Base-by-base conservation (phyloP, 2,329 filamentous ascomycete species). In the Colletotrichum endophyticum region DNA sequence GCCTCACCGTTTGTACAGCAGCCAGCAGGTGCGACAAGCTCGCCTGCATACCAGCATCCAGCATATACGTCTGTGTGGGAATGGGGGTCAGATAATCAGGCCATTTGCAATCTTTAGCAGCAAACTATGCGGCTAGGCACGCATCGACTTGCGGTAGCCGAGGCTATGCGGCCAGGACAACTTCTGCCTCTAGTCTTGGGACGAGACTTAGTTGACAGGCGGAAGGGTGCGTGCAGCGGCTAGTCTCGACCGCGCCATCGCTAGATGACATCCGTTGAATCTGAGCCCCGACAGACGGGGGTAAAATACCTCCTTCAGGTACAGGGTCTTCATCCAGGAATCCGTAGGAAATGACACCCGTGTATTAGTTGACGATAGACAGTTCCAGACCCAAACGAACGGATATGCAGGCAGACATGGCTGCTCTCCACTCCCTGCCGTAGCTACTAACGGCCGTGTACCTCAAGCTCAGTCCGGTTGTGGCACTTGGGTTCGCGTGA, bases 31-130 rank as follows among this genome's bases (percentile, higher is more conserved):
- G 34, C 30, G 25, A 66, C 49, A 56, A 61, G 36, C 68, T 53
- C 53, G 53, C 28, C n/a, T 44, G 30, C 72, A 57, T 62, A 34
- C 34, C 53, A 25, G 61, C n/a, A 36, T 15, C 28, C 30, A 59
- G 22, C n/a, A 22, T 53, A n/a, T 19, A 63, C 27, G 57, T 73
- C 57, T 67, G 70, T 76, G 39, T 61, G 69, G 32, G 49, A 62
- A n/a, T 9, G 63, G 63, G 56, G 39, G 39, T 59, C 70, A 56
- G 63, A 63, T 44, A 76, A 73, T 73, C 73, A 76, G 73, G 73
- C 63, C 63, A 72, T 76, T 61, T 53, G 22, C 22, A 36, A 56
- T n/a, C 56, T 32, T 22, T 72, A 57, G 56, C 28, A 56, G 53
- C 36, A 66, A n/a, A 44, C 30, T 19, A 28, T 59, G 39, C 59